Conservation (phyloP, 352 stramenopile species). For the Phytopythium boreale region DNA sequence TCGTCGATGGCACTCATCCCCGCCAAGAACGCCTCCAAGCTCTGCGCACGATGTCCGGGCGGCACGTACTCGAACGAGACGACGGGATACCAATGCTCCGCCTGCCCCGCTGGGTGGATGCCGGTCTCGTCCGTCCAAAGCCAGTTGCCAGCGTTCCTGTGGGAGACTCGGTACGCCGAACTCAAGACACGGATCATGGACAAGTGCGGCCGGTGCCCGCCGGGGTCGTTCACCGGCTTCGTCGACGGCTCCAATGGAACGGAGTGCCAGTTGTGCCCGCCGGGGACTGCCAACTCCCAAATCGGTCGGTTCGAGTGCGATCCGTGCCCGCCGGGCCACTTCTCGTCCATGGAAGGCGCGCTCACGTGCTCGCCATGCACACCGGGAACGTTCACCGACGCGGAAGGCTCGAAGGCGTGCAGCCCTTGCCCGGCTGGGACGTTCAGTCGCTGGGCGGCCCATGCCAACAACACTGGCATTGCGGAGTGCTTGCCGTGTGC, state of each 20-base stretch:
- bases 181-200: conserved; percentile 11
- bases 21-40: conserved; percentile 11
- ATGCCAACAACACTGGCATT: conserved; percentile 17
- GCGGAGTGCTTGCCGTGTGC: conserved; percentile 34
- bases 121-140: conserved; percentile 2
- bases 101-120: conserved; percentile 30
- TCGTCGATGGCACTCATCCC: conserved; percentile 3
- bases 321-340: conserved; percentile 1
- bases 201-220: conserved; percentile 1
- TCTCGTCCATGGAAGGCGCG: conserved; percentile 7
- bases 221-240: conserved; percentile 15
- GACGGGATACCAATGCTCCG: conserved; percentile 35
- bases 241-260: not conserved
- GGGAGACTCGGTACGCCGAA: not conserved
- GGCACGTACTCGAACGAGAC: conserved; percentile 47
- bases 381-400: conserved; percentile 44
- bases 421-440: conserved; percentile 27
- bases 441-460: conserved; percentile 18
- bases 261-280: conserved; percentile 4
- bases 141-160: conserved; percentile 5
- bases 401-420: conserved; percentile 27
- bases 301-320: not conserved
- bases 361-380: conserved; percentile 29
- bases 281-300: conserved; percentile 1
- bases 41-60: conserved; percentile 31